These are phyloP conservation scores for Phytophthora fragariaefolia DNA, from an alignment of 352 stramenopile genomes.

Conservation along the genomic window DNA sequence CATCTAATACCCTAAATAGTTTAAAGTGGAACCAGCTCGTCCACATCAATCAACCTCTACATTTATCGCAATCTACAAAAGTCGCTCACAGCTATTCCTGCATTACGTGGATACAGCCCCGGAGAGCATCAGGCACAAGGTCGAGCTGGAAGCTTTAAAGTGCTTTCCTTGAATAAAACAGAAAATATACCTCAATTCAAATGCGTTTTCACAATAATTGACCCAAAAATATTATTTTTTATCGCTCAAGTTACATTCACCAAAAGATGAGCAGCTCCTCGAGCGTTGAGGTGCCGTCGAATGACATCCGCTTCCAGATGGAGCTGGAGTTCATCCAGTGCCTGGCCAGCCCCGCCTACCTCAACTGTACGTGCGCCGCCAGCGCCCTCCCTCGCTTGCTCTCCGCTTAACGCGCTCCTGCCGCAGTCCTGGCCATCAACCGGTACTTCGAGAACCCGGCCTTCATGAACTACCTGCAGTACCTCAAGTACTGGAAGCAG, in stretches of 20 bases:
- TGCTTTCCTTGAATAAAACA: too few relatives aligned
- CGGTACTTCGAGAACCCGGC: slow-evolving; percentile 91
- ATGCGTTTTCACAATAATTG: too few relatives aligned
- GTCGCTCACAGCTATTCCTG: background rate
- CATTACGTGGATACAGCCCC: too few relatives aligned
- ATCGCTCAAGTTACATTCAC: background rate
- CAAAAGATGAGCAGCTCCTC: slow-evolving; percentile 20
- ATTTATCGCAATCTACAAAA: slow-evolving; percentile 31
- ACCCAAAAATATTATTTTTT: too few relatives aligned
- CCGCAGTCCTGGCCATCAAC: slow-evolving; percentile 88
- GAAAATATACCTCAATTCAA: too few relatives aligned
- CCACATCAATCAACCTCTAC: slow-evolving; percentile 17
- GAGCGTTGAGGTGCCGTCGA: slow-evolving; percentile 75
- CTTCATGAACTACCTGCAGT: slow-evolving; percentile 92
- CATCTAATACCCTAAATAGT: slow-evolving; percentile 28
- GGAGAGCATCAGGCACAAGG: too few relatives aligned
- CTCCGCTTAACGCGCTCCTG: slow-evolving; percentile 1
- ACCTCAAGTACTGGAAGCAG: slow-evolving; percentile 94
- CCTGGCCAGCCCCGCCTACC: slow-evolving; percentile 87
- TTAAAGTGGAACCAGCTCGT: slow-evolving; percentile 30
- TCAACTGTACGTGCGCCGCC: slow-evolving; percentile 73
- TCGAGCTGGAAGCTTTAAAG: too few relatives aligned
- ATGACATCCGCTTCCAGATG: slow-evolving; percentile 93
- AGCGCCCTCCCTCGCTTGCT: background rate
- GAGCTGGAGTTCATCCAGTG: slow-evolving; percentile 95